A percentile compares a stretch with the other conserved stretches of the same genome.
phyloP scores from a whole-genome alignment of 2,329 filamentous ascomycete species.

The Fonsecaea erecta region DNA sequence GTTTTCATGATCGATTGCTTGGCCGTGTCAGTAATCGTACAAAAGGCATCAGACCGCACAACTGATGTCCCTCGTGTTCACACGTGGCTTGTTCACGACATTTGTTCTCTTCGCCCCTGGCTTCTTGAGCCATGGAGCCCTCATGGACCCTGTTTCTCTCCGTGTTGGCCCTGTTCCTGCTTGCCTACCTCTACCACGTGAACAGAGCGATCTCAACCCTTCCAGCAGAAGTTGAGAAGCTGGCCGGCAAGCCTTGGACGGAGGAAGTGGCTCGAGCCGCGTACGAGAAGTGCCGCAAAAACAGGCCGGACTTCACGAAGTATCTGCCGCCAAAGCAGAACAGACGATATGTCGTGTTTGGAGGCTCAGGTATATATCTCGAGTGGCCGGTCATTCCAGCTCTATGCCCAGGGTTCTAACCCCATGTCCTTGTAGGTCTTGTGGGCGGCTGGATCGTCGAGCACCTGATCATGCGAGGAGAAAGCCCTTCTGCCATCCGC shows the following conservation, averaged over 20 bases:
- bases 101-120: background rate
- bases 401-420: background rate
- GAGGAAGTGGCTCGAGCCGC: conserved; percentile 42
- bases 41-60: background rate
- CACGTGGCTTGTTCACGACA: background rate
- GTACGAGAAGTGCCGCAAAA: conserved; percentile 40
- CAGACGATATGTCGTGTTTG: conserved; percentile 47
- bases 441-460: conserved; percentile 61
- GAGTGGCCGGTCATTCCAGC: conserved; percentile 44
- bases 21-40: too few relatives aligned
- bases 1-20: background rate
- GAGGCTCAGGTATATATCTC: conserved; percentile 43
- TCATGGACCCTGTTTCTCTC: background rate
- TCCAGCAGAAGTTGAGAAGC: conserved; percentile 9
- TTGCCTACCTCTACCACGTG: conserved; percentile 9
- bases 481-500: conserved; percentile 57
- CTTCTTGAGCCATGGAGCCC: background rate
- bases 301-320: conserved; percentile 43
- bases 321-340: conserved; percentile 46
- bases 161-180: background rate
- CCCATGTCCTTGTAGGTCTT: conserved; percentile 41
- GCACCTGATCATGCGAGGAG: conserved; percentile 59
- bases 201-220: conserved; percentile 5
- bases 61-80: background rate
- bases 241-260: conserved; percentile 39